phyloP scores from a whole-genome alignment of 139 green algal species.

The Zygnema cylindricum region DNA sequence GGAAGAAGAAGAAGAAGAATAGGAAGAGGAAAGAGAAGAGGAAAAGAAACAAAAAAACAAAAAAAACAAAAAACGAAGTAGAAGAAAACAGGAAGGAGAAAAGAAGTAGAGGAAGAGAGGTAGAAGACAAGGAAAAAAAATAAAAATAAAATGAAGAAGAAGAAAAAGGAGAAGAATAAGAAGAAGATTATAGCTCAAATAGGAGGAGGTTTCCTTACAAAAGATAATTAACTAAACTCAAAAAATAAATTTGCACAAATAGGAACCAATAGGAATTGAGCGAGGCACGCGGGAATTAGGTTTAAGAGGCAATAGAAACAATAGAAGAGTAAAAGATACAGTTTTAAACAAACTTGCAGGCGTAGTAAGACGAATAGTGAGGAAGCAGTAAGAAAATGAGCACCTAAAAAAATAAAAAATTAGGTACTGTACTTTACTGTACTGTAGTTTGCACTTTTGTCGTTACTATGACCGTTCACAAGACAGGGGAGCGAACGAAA shows the following conservation, averaged over 20 bases:
- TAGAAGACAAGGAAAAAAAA: background rate
- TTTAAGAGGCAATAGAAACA: no score
- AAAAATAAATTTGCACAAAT: background rate
- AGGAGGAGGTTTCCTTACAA: background rate
- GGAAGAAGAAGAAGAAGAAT: background rate
- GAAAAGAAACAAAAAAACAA: background rate
- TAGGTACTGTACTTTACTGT: no score
- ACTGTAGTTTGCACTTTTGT: no score
- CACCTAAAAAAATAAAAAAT: no score
- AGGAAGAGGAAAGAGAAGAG: background rate
- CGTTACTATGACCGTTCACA: no score
- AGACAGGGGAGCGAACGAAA: no score
- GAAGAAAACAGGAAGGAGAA: background rate
- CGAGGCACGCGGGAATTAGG: no score
- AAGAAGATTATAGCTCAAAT: background rate
- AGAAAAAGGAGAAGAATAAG: background rate
- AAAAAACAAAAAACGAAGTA: background rate
- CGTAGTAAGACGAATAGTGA: no score
- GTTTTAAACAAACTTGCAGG: no score
- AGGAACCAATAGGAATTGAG: background rate
- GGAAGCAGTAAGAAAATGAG: no score
- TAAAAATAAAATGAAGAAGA: background rate
- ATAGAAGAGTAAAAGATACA: no score
- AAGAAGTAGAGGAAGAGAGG: background rate
- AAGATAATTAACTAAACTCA: background rate